Evolutionary conservation across 179 eudicot species (phyloP), one percentile per base, ranked within the genome.

Genomic region (Beta lomatogona): DNA sequence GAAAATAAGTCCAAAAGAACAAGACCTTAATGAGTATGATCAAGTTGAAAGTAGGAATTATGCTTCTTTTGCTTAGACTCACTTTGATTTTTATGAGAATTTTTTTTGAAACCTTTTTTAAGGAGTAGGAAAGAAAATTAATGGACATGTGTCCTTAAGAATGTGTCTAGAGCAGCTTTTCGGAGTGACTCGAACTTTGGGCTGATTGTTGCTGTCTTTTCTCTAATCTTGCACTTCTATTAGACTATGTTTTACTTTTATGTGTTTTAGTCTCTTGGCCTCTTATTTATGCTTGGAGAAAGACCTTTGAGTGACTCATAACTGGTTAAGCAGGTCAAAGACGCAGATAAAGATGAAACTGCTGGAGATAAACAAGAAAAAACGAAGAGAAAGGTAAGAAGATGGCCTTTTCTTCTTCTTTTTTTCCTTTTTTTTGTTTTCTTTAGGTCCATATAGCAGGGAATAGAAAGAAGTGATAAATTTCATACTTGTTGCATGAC

Each of bases 281-380:
- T 71, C 70, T 52, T 65, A 22, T n/a, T 11, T 54, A 7, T 25
- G 18, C 5, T 0, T 9, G 12, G 65, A n/a, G 12, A 73, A 9
- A 11, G 10, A 36, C 41, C 41, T 66, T 36, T 41, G 54, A 9
- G 16, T 18, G 45, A 58, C 25, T 25, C n/a, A 31, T 53, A 67
- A 50, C 12, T 72, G 63, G 9, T 16, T 45, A 18, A 73, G 67
- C 28, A 88, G 88, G 88, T 74, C 19, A 74, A 82, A 44, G 78
- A 31, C 41, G 18, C 46, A 67, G 81, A 77, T 48, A 77, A 81
- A 74, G 80, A 69, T 28, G 66, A 45, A 73, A 28, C 63, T 75
- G 79, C 75, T 36, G 71, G 71, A 81, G 75, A 76, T 15, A 41
- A 79, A 76, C 77, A 55, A 60, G 65, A 60, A 55, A 69, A 31